phyloP scores from a whole-genome alignment of 2,329 filamentous ascomycete species.

The Blumeria graminis region DNA sequence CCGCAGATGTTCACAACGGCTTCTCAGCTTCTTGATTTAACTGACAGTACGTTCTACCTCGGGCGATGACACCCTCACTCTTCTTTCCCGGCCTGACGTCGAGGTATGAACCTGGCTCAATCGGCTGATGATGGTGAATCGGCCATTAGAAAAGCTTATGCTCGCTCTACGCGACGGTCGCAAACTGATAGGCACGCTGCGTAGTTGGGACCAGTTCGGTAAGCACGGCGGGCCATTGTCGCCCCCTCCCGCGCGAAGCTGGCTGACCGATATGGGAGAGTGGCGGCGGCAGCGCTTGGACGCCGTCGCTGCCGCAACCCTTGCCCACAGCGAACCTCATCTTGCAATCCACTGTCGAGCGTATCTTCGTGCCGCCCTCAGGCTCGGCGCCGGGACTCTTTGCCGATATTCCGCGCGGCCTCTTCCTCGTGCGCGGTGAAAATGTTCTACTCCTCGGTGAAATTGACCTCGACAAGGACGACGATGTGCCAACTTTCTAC shows the following conservation, averaged over 20 bases:
- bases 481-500: conserved; percentile 53
- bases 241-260: neutral
- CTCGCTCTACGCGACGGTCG: conserved; percentile 77
- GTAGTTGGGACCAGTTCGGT: conserved; percentile 98
- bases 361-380: conserved; percentile 37
- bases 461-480: conserved; percentile 90
- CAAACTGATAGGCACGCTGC: conserved; percentile 75
- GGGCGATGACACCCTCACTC: neutral
- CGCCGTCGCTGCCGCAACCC: too few relatives aligned
- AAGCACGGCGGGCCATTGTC: conserved; percentile 15
- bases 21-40: conserved; percentile 81
- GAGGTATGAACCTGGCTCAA: neutral
- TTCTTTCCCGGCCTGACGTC: neutral
- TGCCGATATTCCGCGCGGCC: conserved; percentile 62
- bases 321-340: conserved; percentile 57
- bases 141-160: conserved; percentile 66
- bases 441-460: conserved; percentile 92
- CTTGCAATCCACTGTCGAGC: conserved; percentile 75
- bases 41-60: conserved; percentile 52
- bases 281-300: too few relatives aligned
- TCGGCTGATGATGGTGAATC: neutral
- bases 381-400: conserved; percentile 34
- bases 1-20: conserved; percentile 98
- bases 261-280: too few relatives aligned
- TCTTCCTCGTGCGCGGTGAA: conserved; percentile 83